Evolutionary conservation across 1,284 basidiomycete genomes (phyloP).

Genomic region (Moesziomyces sp.): DNA sequence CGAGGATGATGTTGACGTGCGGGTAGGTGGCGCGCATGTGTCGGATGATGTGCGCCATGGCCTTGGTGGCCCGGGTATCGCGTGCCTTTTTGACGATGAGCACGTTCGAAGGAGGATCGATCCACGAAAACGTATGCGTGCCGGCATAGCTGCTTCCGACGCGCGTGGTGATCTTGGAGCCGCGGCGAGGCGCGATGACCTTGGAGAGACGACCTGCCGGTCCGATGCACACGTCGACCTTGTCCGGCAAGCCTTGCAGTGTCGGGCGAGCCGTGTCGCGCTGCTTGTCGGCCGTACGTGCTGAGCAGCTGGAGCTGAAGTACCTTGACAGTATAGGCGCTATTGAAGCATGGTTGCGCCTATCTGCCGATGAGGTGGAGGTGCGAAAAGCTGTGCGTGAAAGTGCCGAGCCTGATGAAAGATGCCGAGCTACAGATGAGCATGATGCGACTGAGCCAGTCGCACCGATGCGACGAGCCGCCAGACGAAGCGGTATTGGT

Average conservation of each 20-base stretch:
- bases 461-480: neutral
- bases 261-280: conserved; percentile 17
- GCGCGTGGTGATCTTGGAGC: conserved; percentile 55
- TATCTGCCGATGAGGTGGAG: neutral
- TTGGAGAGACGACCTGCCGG: conserved; percentile 58
- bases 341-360: neutral
- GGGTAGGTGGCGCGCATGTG: conserved; percentile 72
- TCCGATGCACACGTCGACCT: conserved; percentile 53
- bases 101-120: conserved; percentile 67
- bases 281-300: conserved; percentile 22
- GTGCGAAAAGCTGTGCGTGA: neutral
- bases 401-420: neutral
- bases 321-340: neutral
- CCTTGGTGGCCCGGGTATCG: conserved; percentile 69
- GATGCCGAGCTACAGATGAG: neutral
- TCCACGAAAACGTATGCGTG: conserved; percentile 66
- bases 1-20: conserved; percentile 79
- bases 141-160: conserved; percentile 62
- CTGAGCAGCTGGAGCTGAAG: conserved; percentile 1
- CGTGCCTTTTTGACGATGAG: conserved; percentile 71
- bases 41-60: conserved; percentile 69
- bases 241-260: conserved; percentile 47
- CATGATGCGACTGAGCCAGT: neutral
- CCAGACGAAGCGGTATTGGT: neutral
- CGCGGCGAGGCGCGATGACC: conserved; percentile 43